Evolutionary conservation across 129 eudicot species (phyloP).

Genomic region (Gnaphalium uliginosum): DNA sequence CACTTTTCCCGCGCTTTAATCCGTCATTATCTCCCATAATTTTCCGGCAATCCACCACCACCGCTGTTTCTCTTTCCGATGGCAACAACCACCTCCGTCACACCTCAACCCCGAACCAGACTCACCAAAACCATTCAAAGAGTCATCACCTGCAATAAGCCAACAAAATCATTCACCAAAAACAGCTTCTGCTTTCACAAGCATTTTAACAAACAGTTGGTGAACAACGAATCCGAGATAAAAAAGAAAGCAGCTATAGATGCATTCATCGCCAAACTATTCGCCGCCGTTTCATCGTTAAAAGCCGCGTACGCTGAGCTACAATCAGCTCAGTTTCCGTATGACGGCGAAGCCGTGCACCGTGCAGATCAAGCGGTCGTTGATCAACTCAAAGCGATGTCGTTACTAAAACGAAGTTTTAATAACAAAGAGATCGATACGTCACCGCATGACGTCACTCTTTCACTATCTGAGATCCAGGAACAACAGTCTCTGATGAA

Average conservation of each 20-base stretch:
- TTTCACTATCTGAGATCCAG: constrained; percentile 31
- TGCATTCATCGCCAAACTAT: constrained; percentile 73
- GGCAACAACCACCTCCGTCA: constrained; percentile 39
- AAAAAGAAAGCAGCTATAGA: constrained; percentile 50
- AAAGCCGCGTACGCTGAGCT: constrained; percentile 87
- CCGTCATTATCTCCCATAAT: constrained; percentile 14
- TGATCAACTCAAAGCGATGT: constrained; percentile 48
- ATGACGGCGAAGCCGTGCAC: constrained; percentile 51
- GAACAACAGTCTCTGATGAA: constrained; percentile 28
- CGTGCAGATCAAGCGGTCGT: constrained; percentile 62
- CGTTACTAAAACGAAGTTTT: constrained; percentile 52
- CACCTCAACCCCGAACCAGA: constrained; percentile 42
- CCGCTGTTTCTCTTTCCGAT: not conserved
- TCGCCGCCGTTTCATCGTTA: constrained; percentile 62
- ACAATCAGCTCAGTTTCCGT: constrained; percentile 72
- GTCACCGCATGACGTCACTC: constrained; percentile 61
- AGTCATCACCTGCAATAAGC: constrained; percentile 39
- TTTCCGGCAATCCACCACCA: constrained; percentile 11
- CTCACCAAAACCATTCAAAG: constrained; percentile 53
- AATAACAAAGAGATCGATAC: constrained; percentile 49
- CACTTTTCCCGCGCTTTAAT: constrained; percentile 36
- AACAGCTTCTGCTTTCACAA: constrained; percentile 52
- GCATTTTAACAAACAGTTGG: constrained; percentile 35
- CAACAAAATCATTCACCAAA: constrained; percentile 41
- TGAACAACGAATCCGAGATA: constrained; percentile 30